A percentile compares a stretch with the other conserved stretches of the same genome.
Conservation (phyloP, 1,284 basidiomycete genomes). For the Ustilago shanxiensis region DNA sequence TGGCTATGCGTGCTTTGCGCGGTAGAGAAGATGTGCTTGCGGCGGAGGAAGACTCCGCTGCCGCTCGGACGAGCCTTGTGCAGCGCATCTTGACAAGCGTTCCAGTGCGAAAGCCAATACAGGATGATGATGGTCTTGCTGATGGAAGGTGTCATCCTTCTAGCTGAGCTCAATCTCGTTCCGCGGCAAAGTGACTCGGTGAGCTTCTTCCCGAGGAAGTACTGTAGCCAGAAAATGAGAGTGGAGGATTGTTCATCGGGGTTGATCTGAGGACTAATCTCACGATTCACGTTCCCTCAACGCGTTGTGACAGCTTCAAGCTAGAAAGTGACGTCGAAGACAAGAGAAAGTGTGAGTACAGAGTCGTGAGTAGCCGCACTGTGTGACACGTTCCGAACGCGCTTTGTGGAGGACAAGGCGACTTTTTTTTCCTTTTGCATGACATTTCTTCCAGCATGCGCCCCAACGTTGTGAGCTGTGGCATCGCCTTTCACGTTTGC, state of each 20-base stretch:
- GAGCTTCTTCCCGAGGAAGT: background rate
- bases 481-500: conserved; percentile 11
- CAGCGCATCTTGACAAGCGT: conserved; percentile 6
- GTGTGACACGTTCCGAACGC: too few relatives aligned
- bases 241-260: conserved; percentile 1
- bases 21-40: conserved; percentile 10
- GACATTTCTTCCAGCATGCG: conserved; percentile 1
- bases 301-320: conserved; percentile 1
- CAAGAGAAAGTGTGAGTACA: background rate
- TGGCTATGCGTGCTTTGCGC: conserved; percentile 74
- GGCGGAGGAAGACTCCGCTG: conserved; percentile 13
- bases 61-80: conserved; percentile 15
- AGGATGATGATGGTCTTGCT: background rate
- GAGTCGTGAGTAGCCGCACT: conserved; percentile 5
- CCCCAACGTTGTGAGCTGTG: conserved; percentile 16
- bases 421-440: conserved; percentile 11
- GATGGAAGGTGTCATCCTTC: background rate
- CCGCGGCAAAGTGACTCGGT: background rate
- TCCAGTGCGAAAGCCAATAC: background rate
- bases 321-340: conserved; percentile 11
- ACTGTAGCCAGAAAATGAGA: background rate
- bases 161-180: background rate
- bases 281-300: background rate
- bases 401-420: conserved; percentile 15
- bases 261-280: background rate